phyloP scores from a whole-genome alignment of 1,284 basidiomycete genomes.

The Tranzscheliella williamsii region DNA sequence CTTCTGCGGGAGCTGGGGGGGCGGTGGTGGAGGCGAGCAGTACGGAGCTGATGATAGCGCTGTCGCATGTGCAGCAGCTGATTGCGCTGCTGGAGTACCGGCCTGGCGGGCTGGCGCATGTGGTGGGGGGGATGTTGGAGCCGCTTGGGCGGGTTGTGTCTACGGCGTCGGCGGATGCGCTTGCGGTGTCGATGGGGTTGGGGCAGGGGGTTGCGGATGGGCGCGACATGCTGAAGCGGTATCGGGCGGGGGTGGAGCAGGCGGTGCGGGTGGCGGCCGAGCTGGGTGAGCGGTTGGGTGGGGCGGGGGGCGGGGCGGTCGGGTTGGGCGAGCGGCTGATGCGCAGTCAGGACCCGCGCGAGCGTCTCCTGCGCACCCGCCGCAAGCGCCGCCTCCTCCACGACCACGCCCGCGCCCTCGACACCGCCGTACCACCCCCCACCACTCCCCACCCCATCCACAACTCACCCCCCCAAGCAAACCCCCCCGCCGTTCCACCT shows the following conservation, averaged over 20 bases:
- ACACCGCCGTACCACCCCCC: not conserved
- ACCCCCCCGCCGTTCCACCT: not conserved
- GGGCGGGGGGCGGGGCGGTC: constrained; percentile 13
- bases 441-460: not conserved
- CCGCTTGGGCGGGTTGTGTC: constrained; percentile 3
- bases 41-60: constrained; percentile 35
- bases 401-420: constrained; percentile 25
- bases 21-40: not conserved
- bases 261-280: constrained; percentile 23
- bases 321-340: constrained; percentile 20
- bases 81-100: constrained; percentile 34
- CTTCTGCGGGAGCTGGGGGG: too few relatives aligned
- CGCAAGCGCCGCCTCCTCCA: constrained; percentile 20
- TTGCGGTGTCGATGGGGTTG: constrained; percentile 1
- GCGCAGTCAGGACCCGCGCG: constrained; percentile 2
- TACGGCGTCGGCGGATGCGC: not conserved
- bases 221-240: constrained; percentile 16
- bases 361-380: constrained; percentile 17
- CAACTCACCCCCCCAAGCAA: not conserved
- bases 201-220: not conserved
- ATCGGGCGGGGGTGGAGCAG: constrained; percentile 28
- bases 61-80: constrained; percentile 35
- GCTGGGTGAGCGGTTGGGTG: too few relatives aligned
- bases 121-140: constrained; percentile 13
- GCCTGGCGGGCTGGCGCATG: constrained; percentile 21